Percentiles rank a stretch among this genome's conserved stretches.
Conservation (phyloP, 2,329 filamentous ascomycete genomes). For the Cercospora sp. region DNA sequence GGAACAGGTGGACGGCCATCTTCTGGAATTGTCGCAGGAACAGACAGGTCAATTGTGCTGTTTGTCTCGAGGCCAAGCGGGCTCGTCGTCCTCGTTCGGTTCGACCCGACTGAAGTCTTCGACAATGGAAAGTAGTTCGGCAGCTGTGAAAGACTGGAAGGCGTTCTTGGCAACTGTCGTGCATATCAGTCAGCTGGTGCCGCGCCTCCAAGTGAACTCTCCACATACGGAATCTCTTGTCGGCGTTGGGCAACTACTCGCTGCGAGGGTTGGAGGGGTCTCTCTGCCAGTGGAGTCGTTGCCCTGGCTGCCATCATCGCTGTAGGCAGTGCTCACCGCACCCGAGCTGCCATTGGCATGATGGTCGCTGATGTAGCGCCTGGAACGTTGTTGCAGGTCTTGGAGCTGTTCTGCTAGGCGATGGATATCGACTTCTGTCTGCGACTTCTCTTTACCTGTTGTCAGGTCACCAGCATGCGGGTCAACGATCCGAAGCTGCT, state of each 20-base stretch:
- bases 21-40: constrained; percentile 22
- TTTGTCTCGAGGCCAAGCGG: constrained; percentile 15
- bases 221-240: constrained; percentile 10
- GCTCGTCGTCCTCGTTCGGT: constrained; percentile 16
- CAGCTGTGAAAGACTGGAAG: constrained; percentile 17
- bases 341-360: constrained; percentile 15
- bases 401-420: constrained; percentile 20
- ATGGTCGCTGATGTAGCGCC: constrained; percentile 16
- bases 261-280: constrained; percentile 16
- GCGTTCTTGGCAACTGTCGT: constrained; percentile 19
- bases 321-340: constrained; percentile 19
- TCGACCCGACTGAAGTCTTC: constrained; percentile 16
- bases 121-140: constrained; percentile 13
- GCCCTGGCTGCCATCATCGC: constrained; percentile 20
- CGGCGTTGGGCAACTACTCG: constrained; percentile 19
- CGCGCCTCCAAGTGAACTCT: neutral
- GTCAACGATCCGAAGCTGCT: constrained; percentile 10
- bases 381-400: constrained; percentile 17
- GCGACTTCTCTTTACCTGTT: constrained; percentile 7
- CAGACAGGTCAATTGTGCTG: constrained; percentile 14
- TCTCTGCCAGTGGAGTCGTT: constrained; percentile 11
- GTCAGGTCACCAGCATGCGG: constrained; percentile 1
- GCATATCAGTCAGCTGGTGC: constrained; percentile 6
- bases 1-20: constrained; percentile 9
- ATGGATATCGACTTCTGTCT: constrained; percentile 17